Evolutionary conservation across 2,329 filamentous ascomycete genomes (phyloP), one percentile per base, ranked within the genome.

Genomic region (Fusarium continuum): DNA sequence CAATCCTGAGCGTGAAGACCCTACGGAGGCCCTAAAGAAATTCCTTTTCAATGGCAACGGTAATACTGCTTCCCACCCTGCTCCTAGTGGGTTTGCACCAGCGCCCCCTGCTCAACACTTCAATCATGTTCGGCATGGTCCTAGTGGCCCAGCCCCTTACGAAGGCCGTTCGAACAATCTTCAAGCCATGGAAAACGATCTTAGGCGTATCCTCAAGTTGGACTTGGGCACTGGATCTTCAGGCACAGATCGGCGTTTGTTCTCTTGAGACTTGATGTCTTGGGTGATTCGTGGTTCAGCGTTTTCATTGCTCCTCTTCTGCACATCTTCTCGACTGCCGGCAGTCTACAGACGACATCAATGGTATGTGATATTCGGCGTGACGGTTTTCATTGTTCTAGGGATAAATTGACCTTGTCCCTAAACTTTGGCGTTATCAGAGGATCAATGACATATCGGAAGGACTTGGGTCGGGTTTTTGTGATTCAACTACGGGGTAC

Each of bases 1-100:
- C 44, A 36, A 40, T 55, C 19, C 39, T 14, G 53, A 54, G n/a
- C 60, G 61, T 19, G 73, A 72, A 25, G 75, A 78, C 52, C 70
- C 75, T 17, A 70, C 76, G 6, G 83, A 87, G 61, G 83, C 83
- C 41, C 71, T 88, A 20, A 88, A 88, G 71, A 81, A 79, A 39
- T 87, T 84, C 66, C 72, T 87, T 1, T 86, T 86, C 44, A 78
- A 79, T 32, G 77, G 78, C 40, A 72, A 77, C 55, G 57, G 67
- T 16, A 43, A 70, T 20, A 56, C 59, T 32, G 48, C 45, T 25
- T 54, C 65, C 23, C 60, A 55, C 19, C 32, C 61, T 32, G 41
- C 46, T 10, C 53, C 64, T 23, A 62, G 49, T 16, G 69, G 66
- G 11, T 68, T 66, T 44, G 55, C 67, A 43, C 57, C 69, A 14